Conservation (phyloP, 75 land plant species). For the Pinus albicaulis region DNA sequence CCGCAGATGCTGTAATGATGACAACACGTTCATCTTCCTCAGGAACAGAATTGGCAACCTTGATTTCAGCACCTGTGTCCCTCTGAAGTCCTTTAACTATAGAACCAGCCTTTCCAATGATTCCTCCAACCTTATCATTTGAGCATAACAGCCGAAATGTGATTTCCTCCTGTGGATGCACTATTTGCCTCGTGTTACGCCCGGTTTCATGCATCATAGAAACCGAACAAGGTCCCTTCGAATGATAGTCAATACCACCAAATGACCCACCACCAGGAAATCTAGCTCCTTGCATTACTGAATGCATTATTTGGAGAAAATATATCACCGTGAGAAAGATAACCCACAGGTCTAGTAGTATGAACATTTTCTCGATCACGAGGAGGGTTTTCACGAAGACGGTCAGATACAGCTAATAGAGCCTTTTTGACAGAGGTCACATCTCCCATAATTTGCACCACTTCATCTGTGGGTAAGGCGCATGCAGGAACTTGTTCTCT, state of each 20-base stretch:
- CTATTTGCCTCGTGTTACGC: slow-evolving; percentile 14
- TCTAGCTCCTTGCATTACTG: too few relatives aligned
- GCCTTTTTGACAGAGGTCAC: slow-evolving; percentile 50
- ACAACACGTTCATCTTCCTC: slow-evolving; percentile 74
- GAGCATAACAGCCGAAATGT: slow-evolving; percentile 65
- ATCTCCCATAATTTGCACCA: slow-evolving; percentile 74
- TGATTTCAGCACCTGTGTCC: slow-evolving; percentile 82
- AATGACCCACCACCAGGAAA: neutral
- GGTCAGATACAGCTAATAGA: slow-evolving; percentile 46
- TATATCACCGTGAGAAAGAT: too few relatives aligned
- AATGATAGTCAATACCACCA: slow-evolving; percentile 26
- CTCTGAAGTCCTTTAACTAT: slow-evolving; percentile 53
- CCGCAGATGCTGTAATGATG: slow-evolving; percentile 59
- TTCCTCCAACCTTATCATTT: slow-evolving; percentile 63
- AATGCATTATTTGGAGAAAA: too few relatives aligned
- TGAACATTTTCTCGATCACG: slow-evolving; percentile 31
- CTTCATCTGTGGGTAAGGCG: slow-evolving; percentile 57
- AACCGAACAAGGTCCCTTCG: slow-evolving; percentile 9
- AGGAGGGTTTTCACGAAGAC: slow-evolving; percentile 55
- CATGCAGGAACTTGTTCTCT: slow-evolving; percentile 69
- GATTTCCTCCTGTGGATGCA: slow-evolving; percentile 30
- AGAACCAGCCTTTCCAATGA: slow-evolving; percentile 86
- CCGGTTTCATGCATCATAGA: slow-evolving; percentile 25
- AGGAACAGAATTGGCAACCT: slow-evolving; percentile 47
- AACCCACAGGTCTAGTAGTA: neutral